Evolutionary conservation across 331 rosid species (phyloP), one percentile per base, ranked within the genome.

Genomic region (Telfairia occidentalis): DNA sequence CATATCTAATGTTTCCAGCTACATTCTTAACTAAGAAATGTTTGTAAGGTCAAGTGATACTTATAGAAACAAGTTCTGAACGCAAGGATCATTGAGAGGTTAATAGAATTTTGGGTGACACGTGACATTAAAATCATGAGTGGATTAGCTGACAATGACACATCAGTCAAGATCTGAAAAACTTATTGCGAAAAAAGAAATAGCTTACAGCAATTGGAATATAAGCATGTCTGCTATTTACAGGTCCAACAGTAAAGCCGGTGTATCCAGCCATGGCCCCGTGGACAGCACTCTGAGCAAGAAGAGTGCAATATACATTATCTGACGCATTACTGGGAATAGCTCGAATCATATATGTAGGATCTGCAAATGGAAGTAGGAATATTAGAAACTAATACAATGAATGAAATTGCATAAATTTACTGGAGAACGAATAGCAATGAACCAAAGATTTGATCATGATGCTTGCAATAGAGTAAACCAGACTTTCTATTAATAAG

Each of bases 281-380:
- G 76, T 89, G 98, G 60, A 94, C 91, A 82, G 92, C 96, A 75
- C 98, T 76, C 10, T 94, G 98, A 74, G 97, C 98, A 79, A 94
- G 97, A 81, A 94, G 98, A 23, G 97, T 94, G 84, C 98, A 89
- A 86, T 89, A 89, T 76, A 94, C 76, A 78, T 89, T 94, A 88
- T 94, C 98, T 1, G 92, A 89, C 67, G 98, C 97, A 84, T 87
- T 94, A 84, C 98, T 91, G 60, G 98, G 98, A 81, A 94, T 83
- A 48, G 98, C 98, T 80, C 97, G 91, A 86, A 94, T 89, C 98
- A 94, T 94, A 78, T 91, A 94, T n/a, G 98, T 94, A 37, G 98
- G 98, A 87, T 94, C 98, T 94, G 82, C 70, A 79, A 50, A 63
- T 6, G 50, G 58, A 24, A 66, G 18, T 4, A 60, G 24, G 46